A percentile compares a stretch with the other conserved stretches of the same genome.
phyloP scores from a whole-genome alignment of 2,329 filamentous ascomycete species.

The Neoarthrinium moseri region DNA sequence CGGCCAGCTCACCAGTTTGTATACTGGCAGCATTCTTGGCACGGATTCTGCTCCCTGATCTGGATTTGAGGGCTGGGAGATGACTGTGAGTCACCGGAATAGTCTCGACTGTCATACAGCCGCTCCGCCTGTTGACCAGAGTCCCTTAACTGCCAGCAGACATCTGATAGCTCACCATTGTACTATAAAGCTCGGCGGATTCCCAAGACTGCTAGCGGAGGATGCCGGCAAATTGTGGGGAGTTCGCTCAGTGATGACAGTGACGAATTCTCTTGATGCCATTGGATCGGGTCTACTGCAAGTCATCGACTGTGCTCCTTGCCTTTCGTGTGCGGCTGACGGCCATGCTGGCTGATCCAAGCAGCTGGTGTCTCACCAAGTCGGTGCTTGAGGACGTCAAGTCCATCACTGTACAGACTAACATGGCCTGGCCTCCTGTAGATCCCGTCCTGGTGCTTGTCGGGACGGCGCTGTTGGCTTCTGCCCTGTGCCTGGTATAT shows the following conservation, averaged over 20 bases:
- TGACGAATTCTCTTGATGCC: constrained; percentile 4
- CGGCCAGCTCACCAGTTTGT: too few species aligned
- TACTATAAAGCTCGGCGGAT: constrained; percentile 1
- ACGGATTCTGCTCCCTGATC: too few species aligned
- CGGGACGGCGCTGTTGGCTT: constrained; percentile 8
- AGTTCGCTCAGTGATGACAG: not conserved
- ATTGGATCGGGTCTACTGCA: constrained; percentile 4
- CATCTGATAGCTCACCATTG: not conserved
- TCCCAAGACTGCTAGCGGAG: constrained; percentile 6
- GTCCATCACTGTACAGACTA: not conserved
- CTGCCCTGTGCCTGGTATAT: constrained; percentile 11
- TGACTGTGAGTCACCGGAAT: too few species aligned
- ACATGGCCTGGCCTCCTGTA: not conserved
- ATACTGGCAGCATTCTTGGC: too few species aligned
- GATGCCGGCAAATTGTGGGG: not conserved
- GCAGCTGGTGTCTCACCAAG: too few species aligned
- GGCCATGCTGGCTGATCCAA: too few species aligned
- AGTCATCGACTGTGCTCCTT: too few species aligned
- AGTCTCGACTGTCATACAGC: too few species aligned
- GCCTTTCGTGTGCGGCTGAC: too few species aligned
- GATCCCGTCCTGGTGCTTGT: constrained; percentile 5
- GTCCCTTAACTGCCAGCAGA: not conserved
- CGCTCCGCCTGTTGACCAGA: not conserved
- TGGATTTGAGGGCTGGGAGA: too few species aligned
- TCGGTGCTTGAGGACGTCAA: too few species aligned